phyloP scores from a whole-genome alignment of 2,329 filamentous ascomycete genomes.

The Westerdykella sp. region DNA sequence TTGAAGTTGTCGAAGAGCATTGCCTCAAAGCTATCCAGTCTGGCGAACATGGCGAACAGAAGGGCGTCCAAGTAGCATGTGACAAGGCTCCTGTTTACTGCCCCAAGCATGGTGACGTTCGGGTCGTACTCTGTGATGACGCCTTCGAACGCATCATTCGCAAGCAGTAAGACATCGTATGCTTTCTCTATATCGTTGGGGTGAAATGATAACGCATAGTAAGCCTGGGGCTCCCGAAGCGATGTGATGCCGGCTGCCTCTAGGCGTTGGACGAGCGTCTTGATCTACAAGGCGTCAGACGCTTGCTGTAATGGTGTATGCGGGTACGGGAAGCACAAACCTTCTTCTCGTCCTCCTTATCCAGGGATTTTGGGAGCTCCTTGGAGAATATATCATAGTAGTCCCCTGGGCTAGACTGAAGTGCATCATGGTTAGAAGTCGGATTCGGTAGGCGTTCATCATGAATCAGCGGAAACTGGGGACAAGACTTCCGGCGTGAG shows the following conservation, averaged over 20 bases:
- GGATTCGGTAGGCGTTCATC: conserved; percentile 9
- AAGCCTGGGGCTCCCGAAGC: conserved; percentile 56
- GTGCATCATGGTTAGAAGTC: conserved; percentile 22
- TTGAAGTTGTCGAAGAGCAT: conserved; percentile 77
- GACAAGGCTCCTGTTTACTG: conserved; percentile 75
- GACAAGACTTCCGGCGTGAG: conserved; percentile 13
- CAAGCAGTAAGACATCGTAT: conserved; percentile 67
- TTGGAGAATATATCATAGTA: conserved; percentile 61
- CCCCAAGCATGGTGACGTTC: conserved; percentile 67
- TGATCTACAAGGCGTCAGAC: conserved; percentile 37
- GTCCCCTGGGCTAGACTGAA: conserved; percentile 36
- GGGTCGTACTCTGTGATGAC: conserved; percentile 70
- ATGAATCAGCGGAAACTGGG: conserved; percentile 8
- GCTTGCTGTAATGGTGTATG: no score
- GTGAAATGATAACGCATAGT: conserved; percentile 58
- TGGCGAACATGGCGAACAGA: conserved; percentile 92
- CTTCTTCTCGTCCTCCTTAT: conserved; percentile 53
- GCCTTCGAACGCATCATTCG: conserved; percentile 76
- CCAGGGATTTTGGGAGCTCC: conserved; percentile 48
- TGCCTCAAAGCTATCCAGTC: conserved; percentile 83
- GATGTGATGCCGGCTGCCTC: conserved; percentile 48
- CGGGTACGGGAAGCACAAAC: conserved; percentile 13
- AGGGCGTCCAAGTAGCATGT: conserved; percentile 94
- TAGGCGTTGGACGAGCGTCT: conserved; percentile 49
- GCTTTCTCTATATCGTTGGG: conserved; percentile 67